Base-by-base conservation (phyloP, 495 filamentous ascomycete genomes). In the Aeminium ludgeri region DNA sequence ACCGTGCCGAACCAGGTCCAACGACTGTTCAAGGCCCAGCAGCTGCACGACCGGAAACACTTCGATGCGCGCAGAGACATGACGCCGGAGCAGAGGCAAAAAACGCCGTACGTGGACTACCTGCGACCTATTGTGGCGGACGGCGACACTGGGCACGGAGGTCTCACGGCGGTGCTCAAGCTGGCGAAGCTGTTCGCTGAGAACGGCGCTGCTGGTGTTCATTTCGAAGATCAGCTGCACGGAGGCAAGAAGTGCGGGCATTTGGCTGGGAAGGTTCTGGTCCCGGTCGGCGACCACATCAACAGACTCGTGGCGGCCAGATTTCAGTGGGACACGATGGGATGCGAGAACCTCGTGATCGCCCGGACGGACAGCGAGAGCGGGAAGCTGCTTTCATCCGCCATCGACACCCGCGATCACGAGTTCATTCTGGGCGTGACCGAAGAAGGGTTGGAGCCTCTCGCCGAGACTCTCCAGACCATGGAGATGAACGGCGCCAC, bases 251-350 rank as follows among this genome's bases (percentile, higher is more conserved):
- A 96, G 62, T 97, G 89, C 55, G 89, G 89, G 13, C 89, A 97
- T 65, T 68, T 97, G 43, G 87, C 89, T 1, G 89, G 89, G 46
- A 97, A 97, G 60, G 89, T 97, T 1, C 65, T 97, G 10, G 89
- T 97, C 0, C 91, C 89, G 0, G 74, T 89, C 30, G 78, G 82
- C 48, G 89, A 97, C 52, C 89, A 97, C 61, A 91, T 96, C 64
- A 95, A 95, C 61, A 73, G 89, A 12, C 73, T 97, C 3, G 74
- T 84, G 20, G 86, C 91, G 13, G 76, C 89, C 2, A 75, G 89
- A 39, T 95, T 91, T 65, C 89, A 97, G 54, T 97, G 89, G 89
- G 89, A 97, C 52, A 67, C 92, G 30, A 94, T 97, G 87, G 89
- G 87, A 37, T 73, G 71, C 19, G 89, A 97, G 59, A 95, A 87